A percentile compares a stretch with the other conserved stretches of the same genome.
Evolutionary conservation across 2,329 filamentous ascomycete genomes (phyloP).

Genomic region (Venturia nashicola): DNA sequence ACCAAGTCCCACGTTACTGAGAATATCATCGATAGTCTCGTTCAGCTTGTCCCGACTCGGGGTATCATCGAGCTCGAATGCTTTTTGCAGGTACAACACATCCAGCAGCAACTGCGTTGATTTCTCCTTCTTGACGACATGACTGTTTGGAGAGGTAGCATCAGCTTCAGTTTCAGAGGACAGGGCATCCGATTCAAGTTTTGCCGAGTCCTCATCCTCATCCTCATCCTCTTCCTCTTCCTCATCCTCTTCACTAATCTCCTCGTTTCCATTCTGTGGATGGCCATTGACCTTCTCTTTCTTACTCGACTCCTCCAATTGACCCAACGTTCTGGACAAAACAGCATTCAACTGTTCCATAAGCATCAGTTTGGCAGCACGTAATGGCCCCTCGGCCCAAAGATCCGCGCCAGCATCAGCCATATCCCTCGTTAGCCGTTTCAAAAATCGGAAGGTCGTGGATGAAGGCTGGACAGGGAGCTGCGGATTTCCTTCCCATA

Average conservation of each 20-base stretch:
- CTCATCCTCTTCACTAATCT: conserved; percentile 11
- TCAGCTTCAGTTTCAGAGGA: not conserved
- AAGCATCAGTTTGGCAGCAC: conserved; percentile 9
- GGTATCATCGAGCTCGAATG: conserved; percentile 11
- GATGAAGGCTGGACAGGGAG: conserved; percentile 72
- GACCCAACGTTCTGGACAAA: conserved; percentile 39
- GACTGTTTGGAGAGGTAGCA: too few species aligned
- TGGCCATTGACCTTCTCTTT: conserved; percentile 15
- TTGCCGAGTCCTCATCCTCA: not conserved
- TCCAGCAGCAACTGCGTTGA: conserved; percentile 32
- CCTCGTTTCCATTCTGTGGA: conserved; percentile 10
- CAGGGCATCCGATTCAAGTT: not conserved
- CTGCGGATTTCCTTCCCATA: conserved; percentile 72
- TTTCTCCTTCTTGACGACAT: conserved; percentile 14
- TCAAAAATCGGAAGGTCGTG: conserved; percentile 58
- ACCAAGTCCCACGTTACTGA: conserved; percentile 15
- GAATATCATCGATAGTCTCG: not conserved
- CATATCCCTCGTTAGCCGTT: conserved; percentile 55
- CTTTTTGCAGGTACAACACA: conserved; percentile 28
- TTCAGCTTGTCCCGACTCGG: not conserved
- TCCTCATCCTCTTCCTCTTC: conserved; percentile 6
- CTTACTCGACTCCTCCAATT: conserved; percentile 23
- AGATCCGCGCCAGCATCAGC: conserved; percentile 59
- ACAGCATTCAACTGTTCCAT: conserved; percentile 43
- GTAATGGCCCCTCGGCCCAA: conserved; percentile 56